Evolutionary conservation across 2,329 filamentous ascomycete genomes (phyloP), one percentile per base, ranked within the genome.

Genomic region (Exophiala sideris): DNA sequence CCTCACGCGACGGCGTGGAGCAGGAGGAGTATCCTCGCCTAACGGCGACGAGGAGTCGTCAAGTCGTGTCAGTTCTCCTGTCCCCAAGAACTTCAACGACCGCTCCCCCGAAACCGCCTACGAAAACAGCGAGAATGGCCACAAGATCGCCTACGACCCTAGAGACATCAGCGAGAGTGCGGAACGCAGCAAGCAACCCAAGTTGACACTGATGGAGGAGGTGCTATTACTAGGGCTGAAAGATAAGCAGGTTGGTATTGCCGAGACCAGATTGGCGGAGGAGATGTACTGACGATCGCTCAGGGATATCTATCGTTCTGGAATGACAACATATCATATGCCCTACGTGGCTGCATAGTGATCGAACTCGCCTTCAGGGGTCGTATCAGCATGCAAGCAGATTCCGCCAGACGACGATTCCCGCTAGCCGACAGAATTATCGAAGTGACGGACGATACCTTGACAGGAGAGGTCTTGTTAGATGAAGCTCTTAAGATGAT

Each of bases 301-400:
- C 69, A 96, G 91, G 94, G 94, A 62, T 97, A 99, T 70, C 85
- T 99, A 60, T 97, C 92, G 29, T 99, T 99, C 76, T 99, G 94
- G 94, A 99, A 99, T 76, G 94, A 99, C 76, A 99, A 99, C 76
- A 99, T 99, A 68, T 96, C 91, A 57, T 99, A 99, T 72, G 94
- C 94, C 62, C 81, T 99, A 59, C 86, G 94, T 71, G 94, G 94
- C 69, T 99, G 94, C 76, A 99, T 99, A 71, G 94, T 99, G 64
- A 89, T 97, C 73, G 94, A 99, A 75, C 79, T 99, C 66, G 94
- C 94, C 60, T 95, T 99, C 75, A 83, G 94, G 62, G 94, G 94
- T 68, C 88, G 94, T 65, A 88, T 99, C 74, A 92, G 88, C 81
- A 99, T 99, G 94, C 90, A 97, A 73, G 96, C 95, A 73, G 94